These are phyloP conservation scores for Cyberlindnera mycetangii DNA, from an alignment of 805 yeast genomes.

Conservation along the genomic window DNA sequence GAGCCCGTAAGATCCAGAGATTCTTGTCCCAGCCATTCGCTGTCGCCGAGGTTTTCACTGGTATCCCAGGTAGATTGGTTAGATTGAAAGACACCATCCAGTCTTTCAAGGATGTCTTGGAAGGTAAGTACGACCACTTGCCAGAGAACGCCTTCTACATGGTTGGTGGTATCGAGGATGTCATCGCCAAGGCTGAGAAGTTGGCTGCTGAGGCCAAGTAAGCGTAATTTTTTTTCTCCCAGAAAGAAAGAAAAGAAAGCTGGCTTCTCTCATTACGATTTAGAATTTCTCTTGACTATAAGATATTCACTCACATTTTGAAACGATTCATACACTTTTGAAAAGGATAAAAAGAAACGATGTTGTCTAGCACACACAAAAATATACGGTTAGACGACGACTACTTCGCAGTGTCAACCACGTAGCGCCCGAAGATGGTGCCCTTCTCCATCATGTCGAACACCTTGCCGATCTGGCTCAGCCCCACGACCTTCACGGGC, in stretches of 20 bases:
- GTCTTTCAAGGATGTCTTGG: constrained; percentile 96
- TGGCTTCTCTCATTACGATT: constrained; percentile 3
- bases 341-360: background rate
- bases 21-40: constrained; percentile 99
- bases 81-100: constrained; percentile 91
- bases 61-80: constrained; percentile 97
- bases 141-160: constrained; percentile 99
- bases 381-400: background rate
- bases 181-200: constrained; percentile 97
- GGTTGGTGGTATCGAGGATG: constrained; percentile 99
- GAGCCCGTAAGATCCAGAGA: constrained; percentile 99
- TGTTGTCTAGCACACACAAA: background rate
- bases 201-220: constrained; percentile 89
- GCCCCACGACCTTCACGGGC: constrained; percentile 52
- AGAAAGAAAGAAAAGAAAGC: too few species aligned
- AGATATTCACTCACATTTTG: constrained; percentile 14
- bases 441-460: constrained; percentile 56
- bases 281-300: constrained; percentile 9
- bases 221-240: too few species aligned
- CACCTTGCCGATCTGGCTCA: constrained; percentile 46
- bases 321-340: constrained; percentile 6
- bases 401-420: constrained; percentile 45
- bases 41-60: constrained; percentile 99
- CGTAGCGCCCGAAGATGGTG: constrained; percentile 58
- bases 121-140: constrained; percentile 97